A percentile compares a stretch with the other conserved stretches of the same genome.
These are phyloP conservation scores for Striga asiatica DNA, from an alignment of 257 asterid genomes.

Conservation along the genomic window DNA sequence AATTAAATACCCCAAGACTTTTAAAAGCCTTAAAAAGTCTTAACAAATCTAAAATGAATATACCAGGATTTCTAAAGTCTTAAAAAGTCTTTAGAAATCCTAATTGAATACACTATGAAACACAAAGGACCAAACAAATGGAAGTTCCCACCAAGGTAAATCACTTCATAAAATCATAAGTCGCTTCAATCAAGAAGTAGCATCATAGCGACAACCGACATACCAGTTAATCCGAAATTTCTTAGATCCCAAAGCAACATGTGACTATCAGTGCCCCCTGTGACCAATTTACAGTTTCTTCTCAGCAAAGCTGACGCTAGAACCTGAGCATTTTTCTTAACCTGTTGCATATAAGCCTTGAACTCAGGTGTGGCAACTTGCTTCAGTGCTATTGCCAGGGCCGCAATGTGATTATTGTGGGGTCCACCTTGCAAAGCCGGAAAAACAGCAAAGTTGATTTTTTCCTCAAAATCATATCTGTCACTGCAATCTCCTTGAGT, in stretches of 20 bases:
- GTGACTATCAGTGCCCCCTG: constrained; percentile 85
- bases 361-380: constrained; percentile 78
- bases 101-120: too few species aligned
- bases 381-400: constrained; percentile 77
- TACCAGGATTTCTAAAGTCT: too few species aligned
- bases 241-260: constrained; percentile 84
- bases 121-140: not conserved
- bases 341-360: constrained; percentile 71
- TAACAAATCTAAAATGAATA: too few species aligned
- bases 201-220: not conserved
- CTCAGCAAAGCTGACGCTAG: constrained; percentile 52
- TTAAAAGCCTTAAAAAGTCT: too few species aligned
- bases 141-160: not conserved
- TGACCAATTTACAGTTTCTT: constrained; percentile 64
- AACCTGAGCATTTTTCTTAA: constrained; percentile 76
- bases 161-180: not conserved
- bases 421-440: constrained; percentile 93
- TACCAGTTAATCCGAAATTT: constrained; percentile 68
- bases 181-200: not conserved
- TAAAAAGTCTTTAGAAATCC: too few species aligned
- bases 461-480: constrained; percentile 77
- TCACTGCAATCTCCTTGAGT: constrained; percentile 65
- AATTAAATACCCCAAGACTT: too few species aligned
- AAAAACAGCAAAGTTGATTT: constrained; percentile 81
- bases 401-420: constrained; percentile 85